These are phyloP conservation scores for Aspergillus puulaauensis DNA, from an alignment of 2,329 filamentous ascomycete species.

Conservation along the genomic window DNA sequence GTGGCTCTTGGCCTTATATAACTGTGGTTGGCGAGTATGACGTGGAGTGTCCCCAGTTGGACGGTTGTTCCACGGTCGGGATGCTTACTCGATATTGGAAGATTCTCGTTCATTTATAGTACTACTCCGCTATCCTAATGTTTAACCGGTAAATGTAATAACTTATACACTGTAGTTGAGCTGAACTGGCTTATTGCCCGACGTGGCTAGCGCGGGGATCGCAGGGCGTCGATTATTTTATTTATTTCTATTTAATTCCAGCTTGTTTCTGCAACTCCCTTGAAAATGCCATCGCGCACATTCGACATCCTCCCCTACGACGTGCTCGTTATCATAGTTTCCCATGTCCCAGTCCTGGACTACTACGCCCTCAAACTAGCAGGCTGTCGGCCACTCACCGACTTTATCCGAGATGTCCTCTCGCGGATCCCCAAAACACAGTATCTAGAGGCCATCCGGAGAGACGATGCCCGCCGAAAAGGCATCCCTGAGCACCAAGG, in stretches of 20 bases:
- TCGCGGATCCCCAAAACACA: neutral
- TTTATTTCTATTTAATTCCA: too few relatives aligned
- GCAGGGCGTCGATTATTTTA: neutral
- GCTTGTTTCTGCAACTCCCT: too few relatives aligned
- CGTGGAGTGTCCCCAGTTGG: neutral
- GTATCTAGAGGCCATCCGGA: neutral
- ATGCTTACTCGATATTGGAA: neutral
- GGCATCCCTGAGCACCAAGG: neutral
- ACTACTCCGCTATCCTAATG: neutral
- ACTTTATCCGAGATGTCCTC: neutral
- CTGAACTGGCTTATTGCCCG: too few relatives aligned
- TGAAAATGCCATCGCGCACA: neutral
- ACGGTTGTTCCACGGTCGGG: neutral
- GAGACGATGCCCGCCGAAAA: neutral
- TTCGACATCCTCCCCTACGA: neutral
- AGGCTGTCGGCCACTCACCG: neutral
- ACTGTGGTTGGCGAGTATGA: neutral
- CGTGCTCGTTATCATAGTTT: neutral
- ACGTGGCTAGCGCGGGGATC: neutral
- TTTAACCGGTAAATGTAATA: too few relatives aligned
- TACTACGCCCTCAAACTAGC: slow-evolving; percentile 1
- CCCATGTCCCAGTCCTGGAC: neutral
- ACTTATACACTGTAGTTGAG: too few relatives aligned
- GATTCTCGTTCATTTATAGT: neutral
- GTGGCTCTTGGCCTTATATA: neutral